Base-by-base conservation (phyloP, 805 yeast genomes). In the Candida nonsorbophila region DNA sequence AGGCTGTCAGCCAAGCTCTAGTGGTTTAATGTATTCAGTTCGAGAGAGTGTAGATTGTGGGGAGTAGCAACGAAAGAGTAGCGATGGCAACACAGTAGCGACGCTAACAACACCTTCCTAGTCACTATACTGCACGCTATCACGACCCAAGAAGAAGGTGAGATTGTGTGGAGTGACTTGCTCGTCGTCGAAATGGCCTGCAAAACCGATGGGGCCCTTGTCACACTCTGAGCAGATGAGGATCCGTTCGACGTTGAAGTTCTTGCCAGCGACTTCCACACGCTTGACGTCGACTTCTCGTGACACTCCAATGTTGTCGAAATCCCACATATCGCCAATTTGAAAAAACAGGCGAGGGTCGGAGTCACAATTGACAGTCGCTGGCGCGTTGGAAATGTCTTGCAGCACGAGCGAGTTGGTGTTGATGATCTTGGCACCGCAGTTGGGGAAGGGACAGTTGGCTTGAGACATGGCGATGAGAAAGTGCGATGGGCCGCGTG, bases 261-360 rank as follows among this genome's bases (percentile, higher is more conserved):
- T 10, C 7, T 32, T 13, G 14, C 28, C 41, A 17, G 33, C 33
- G 2, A 37, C 30, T 6, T 43, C 34, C 9, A 47, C 32, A 13
- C 52, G 54, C 4, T 44, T 38, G 27, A 49, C 49, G 6, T 45
- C 46, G 2, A 62, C 28, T 1, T 66, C 58, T 33, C 67, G 67
- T 1, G 87, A 79, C 3, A 83, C 90, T 1, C 86, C 88, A 25
- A 83, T 72, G 44, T 83, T 83, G 38, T 83, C 88, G 42, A 83
- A 83, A 38, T 74, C 83, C 92, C 92, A 83, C 30, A 78, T 75
- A 43, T 80, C 84, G 2, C 55, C 44, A 2, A 79, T 57, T 16
- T 58, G 44, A 24, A 66, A 59, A 44, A 75, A 78, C 14, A n/a
- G n/a, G n/a, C n/a, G n/a, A n/a, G n/a, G n/a, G n/a, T n/a, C n/a